These are phyloP conservation scores for Vaccinium macrocarpon DNA, from an alignment of 148 eudicot genomes.

Conservation along the genomic window DNA sequence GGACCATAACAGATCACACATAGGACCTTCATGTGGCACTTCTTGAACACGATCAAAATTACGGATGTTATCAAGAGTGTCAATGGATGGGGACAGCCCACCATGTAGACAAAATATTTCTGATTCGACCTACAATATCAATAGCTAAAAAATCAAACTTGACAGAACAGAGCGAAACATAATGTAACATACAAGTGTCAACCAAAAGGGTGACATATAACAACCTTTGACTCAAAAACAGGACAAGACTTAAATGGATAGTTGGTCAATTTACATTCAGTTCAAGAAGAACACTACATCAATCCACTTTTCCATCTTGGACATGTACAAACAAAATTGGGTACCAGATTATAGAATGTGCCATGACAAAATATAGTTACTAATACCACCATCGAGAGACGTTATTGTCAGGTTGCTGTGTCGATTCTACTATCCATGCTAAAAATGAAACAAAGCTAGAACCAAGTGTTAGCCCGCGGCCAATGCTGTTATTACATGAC, in stretches of 20 bases:
- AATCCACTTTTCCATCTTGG: neutral
- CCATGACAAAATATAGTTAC: neutral
- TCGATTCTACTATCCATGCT: too few species aligned
- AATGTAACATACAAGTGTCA: neutral
- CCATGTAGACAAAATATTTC: conserved; percentile 99
- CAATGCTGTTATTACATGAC: neutral
- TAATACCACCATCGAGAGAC: too few species aligned
- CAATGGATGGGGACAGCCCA: conserved; percentile 96
- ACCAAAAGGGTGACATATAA: neutral
- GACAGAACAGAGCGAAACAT: neutral
- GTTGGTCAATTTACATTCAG: neutral
- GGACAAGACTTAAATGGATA: neutral
- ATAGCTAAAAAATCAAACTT: neutral
- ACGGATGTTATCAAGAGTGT: conserved; percentile 87
- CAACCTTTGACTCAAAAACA: neutral
- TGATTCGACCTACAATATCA: conserved; percentile 70
- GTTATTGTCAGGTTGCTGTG: too few species aligned
- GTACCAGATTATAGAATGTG: too few species aligned
- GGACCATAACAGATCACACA: conserved; percentile 99
- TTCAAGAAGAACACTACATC: neutral
- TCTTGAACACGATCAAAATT: conserved; percentile 99
- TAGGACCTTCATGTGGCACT: conserved; percentile 99
- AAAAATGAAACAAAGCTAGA: neutral
- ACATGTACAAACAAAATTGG: too few species aligned
- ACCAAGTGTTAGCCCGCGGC: conserved; percentile 1